phyloP scores from a whole-genome alignment of 768 basidiomycete species.

The Postia placenta region DNA sequence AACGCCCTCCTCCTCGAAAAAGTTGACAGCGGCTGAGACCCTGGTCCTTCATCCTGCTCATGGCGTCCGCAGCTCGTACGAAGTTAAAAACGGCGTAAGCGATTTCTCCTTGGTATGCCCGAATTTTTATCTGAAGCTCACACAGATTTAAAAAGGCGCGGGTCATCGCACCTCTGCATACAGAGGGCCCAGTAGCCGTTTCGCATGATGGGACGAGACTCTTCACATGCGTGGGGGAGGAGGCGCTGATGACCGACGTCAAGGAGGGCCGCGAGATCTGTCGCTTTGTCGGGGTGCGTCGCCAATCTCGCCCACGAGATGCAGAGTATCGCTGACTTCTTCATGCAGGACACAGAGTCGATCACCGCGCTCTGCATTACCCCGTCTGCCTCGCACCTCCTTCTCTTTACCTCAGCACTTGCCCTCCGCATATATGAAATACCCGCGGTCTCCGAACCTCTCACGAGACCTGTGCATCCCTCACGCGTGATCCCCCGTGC shows the following conservation, averaged over 20 bases:
- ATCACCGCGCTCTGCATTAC: slow-evolving; percentile 83
- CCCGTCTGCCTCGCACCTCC: slow-evolving; percentile 64
- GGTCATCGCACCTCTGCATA: slow-evolving; percentile 77
- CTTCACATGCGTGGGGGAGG: slow-evolving; percentile 83
- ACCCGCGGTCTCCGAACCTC: slow-evolving; percentile 39
- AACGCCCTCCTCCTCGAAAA: slow-evolving; percentile 6
- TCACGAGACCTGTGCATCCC: slow-evolving; percentile 54
- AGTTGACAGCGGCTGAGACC: slow-evolving; percentile 6
- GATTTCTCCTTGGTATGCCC: neutral
- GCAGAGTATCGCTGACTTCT: neutral
- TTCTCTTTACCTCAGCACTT: slow-evolving; percentile 77
- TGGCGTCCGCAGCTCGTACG: slow-evolving; percentile 14
- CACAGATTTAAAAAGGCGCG: slow-evolving; percentile 73
- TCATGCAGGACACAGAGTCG: slow-evolving; percentile 74
- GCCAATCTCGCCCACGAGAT: neutral
- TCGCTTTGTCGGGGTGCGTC: slow-evolving; percentile 76
- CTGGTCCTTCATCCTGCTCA: slow-evolving; percentile 15
- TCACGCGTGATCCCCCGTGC: slow-evolving; percentile 74
- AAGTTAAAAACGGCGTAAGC: slow-evolving; percentile 63
- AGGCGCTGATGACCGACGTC: slow-evolving; percentile 80
- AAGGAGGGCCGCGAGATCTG: slow-evolving; percentile 68
- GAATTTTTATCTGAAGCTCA: neutral
- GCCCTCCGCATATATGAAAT: slow-evolving; percentile 82
- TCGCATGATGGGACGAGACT: slow-evolving; percentile 74
- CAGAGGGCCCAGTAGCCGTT: slow-evolving; percentile 79